Percentiles rank a stretch among this genome's conserved stretches.
Evolutionary conservation across 768 basidiomycete species (phyloP).

Genomic region (Symmetrospora coprosmae): DNA sequence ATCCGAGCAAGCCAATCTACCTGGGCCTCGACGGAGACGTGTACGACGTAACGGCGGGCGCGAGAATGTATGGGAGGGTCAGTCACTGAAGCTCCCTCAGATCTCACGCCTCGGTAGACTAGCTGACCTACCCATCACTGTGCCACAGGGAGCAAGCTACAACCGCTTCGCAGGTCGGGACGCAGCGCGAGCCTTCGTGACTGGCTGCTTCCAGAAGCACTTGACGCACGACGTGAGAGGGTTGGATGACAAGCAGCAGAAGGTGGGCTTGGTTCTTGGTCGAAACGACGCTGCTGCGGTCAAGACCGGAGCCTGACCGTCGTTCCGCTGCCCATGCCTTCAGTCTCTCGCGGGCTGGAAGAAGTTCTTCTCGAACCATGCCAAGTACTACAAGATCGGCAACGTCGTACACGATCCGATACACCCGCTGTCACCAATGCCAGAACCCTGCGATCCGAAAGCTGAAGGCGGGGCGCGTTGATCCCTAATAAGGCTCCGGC

Average conservation of each 20-base stretch:
- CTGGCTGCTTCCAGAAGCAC: constrained; percentile 83
- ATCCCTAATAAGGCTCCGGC: no score
- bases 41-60: constrained; percentile 71
- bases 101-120: not conserved
- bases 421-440: not conserved
- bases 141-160: constrained; percentile 17
- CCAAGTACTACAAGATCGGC: constrained; percentile 46
- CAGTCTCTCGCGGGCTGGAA: constrained; percentile 55
- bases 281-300: not conserved
- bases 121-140: not conserved
- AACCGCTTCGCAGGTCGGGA: constrained; percentile 23
- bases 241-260: constrained; percentile 54
- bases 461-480: constrained; percentile 8
- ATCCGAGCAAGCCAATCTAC: constrained; percentile 56
- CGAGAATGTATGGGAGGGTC: constrained; percentile 54
- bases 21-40: constrained; percentile 84
- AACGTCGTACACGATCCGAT: constrained; percentile 19
- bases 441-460: constrained; percentile 15
- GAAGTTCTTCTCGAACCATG: constrained; percentile 67
- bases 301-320: not conserved
- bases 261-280: constrained; percentile 43
- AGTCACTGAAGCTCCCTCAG: constrained; percentile 25
- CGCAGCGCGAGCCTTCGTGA: constrained; percentile 66
- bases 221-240: constrained; percentile 82
- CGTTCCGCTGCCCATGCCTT: not conserved